Base-by-base conservation (phyloP, 129 eudicot species). In the Saussurea involucrata region DNA sequence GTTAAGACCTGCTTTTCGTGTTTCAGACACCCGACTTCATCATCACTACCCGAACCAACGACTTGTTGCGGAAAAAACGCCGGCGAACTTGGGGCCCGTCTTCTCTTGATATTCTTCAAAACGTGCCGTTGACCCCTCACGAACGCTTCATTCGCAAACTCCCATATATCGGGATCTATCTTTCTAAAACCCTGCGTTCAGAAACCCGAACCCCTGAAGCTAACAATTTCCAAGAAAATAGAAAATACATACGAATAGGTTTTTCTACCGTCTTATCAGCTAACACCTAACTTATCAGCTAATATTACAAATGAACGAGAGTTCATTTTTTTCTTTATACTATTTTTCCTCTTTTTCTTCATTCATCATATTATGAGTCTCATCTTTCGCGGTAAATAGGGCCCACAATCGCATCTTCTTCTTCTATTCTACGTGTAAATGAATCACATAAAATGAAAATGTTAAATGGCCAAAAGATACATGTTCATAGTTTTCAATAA, bases 81-180 rank as follows among this genome's bases (percentile, higher is more conserved):
- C 58, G 81, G 91, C 34, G 87, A 44, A 74, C n/a, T 61, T 15
- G 89, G 80, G 7, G 90, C 65, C 66, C 88, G 90, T 82, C 92
- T 78, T 76, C 99, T 85, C 74, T 71, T 89, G 21, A 95, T 92
- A 83, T 81, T 86, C 86, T 60, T 95, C 67, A 95, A 75, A 11
- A 85, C 88, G 44, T 95, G 96, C 77, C 81, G 82, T 40, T 88
- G 92, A 29, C 97, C 96, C 37, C 83, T 85, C 32, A 88, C 81
- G 55, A 95, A 95, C 25, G 90, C 83, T 76, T 95, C 97, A 20
- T 91, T 89, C 0, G 98, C 97, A 67, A 95, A 95, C 66, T 95
- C 98, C 99, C 99, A 95, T 67, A 78, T 80, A 53, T 95, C 99
- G 0, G 97, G 87, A 84, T 95, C 99, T 27, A 92, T 88, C 88